phyloP scores from a whole-genome alignment of 129 eudicot genomes.

The Pseudognaphalium luteoalbum region DNA sequence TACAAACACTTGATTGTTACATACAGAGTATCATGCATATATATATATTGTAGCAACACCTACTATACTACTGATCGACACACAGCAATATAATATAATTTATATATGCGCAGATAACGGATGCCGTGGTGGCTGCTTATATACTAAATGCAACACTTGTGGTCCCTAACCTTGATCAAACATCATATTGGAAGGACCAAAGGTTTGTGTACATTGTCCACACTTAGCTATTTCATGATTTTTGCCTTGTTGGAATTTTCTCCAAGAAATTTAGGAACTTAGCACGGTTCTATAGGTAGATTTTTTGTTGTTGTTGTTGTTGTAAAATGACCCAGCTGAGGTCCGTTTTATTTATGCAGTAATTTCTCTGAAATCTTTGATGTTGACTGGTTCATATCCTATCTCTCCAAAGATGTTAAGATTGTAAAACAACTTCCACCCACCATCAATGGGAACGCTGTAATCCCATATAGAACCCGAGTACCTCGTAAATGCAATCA shows the following conservation, averaged over 20 bases:
- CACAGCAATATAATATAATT: not conserved
- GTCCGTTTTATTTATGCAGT: constrained; percentile 44
- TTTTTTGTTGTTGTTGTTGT: constrained; percentile 4
- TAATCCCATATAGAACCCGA: constrained; percentile 47
- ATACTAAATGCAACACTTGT: constrained; percentile 69
- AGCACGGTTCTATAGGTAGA: constrained; percentile 1
- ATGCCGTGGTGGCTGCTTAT: constrained; percentile 80
- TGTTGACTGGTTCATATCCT: constrained; percentile 59
- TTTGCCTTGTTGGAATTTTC: not conserved
- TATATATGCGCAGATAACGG: constrained; percentile 53
- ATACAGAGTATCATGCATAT: not conserved
- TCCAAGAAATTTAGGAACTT: not conserved
- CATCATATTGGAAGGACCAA: constrained; percentile 76
- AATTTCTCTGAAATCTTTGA: constrained; percentile 72
- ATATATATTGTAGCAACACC: not conserved
- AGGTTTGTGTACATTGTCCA: constrained; percentile 40
- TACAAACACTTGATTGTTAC: not conserved
- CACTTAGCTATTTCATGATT: not conserved
- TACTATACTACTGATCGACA: no score
- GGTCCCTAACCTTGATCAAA: constrained; percentile 68
- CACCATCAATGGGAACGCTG: constrained; percentile 35
- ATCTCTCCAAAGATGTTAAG: constrained; percentile 60
- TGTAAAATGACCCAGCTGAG: constrained; percentile 2
- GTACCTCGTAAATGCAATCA: constrained; percentile 75
- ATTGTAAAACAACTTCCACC: constrained; percentile 55